Base-by-base conservation (phyloP, 495 filamentous ascomycete species). In the Lentithecium fluviatile region DNA sequence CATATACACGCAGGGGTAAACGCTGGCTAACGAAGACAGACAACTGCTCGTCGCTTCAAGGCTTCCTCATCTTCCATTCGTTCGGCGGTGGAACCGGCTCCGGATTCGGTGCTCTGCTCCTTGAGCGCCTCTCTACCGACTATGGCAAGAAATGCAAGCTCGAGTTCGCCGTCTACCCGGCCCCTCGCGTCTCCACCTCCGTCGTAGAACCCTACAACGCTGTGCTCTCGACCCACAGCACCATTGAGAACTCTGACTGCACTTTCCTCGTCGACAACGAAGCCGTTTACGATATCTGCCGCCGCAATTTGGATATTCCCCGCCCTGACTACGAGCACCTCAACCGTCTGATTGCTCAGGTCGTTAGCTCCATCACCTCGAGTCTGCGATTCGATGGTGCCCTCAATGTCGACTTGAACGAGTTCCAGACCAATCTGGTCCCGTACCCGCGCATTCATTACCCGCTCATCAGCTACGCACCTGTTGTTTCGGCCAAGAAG, bases 101-200 rank as follows among this genome's bases (percentile, higher is more conserved):
- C 60, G 90, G 90, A 51, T 95, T 95, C 66, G 90, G 90, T 75
- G 87, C 90, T 57, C 83, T 95, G 23, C 80, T 95, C 56, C 83
- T 94, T 47, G 90, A 95, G 78, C 89, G 89, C 62, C 85, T 95
- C 34, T 86, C 90, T 24, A 86, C 87, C 64, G 90, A 95, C 74
- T 95, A 93, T 70, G 89, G 86, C 74, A 95, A 94, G 85, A 95
- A 95, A 82, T 90, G 84, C 78, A 95, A 95, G 81, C 86, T 95
- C 46, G 90, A 95, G 74, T 95, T 95, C 75, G 83, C 89, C 45
- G 84, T 95, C 67, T 95, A 95, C 77, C 90, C 90, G 20, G 87
- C 90, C 32, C 90, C 90, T 43, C 86, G 88, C 46, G 86, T 92
- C 43, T 89, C 90, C 6, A 93, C 89, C 37, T 88, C 90, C 17